Evolutionary conservation across 1,284 basidiomycete species (phyloP).

Genomic region (Rhodofomes roseus): DNA sequence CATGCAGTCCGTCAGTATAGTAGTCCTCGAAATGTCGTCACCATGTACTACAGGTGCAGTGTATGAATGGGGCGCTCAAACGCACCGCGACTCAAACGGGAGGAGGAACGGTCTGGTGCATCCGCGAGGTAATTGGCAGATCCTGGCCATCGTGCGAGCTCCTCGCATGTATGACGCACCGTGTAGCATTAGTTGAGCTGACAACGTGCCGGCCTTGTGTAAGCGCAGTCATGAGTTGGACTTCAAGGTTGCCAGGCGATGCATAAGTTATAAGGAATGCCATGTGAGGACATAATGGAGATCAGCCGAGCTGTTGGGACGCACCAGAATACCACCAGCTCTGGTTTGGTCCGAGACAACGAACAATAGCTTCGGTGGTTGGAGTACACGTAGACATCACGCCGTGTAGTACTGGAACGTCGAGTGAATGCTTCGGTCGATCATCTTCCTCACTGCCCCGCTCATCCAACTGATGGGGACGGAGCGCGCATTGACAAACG

Average conservation of each 20-base stretch:
- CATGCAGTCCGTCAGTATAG: neutral
- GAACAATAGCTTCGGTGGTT: too few relatives aligned
- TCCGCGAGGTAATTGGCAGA: neutral
- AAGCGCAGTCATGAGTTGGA: neutral
- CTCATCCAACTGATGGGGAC: too few relatives aligned
- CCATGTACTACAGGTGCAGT: neutral
- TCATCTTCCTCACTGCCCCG: too few relatives aligned
- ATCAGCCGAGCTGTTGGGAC: neutral
- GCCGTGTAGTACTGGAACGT: too few relatives aligned
- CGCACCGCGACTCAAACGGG: neutral
- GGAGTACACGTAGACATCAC: too few relatives aligned
- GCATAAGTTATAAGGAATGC: neutral
- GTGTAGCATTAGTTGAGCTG: neutral
- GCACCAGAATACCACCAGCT: neutral
- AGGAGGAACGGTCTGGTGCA: neutral
- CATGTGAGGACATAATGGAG: neutral
- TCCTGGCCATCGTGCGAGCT: neutral
- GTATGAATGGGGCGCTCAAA: too few relatives aligned
- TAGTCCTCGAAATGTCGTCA: neutral
- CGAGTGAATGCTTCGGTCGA: too few relatives aligned
- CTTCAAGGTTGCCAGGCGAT: neutral
- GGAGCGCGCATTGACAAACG: too few relatives aligned
- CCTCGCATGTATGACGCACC: neutral
- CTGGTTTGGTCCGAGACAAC: too few relatives aligned
- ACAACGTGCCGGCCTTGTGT: neutral